Percentiles rank a stretch among this genome's conserved stretches.
Conservation (phyloP, 345 rosid genomes). For the Erodium maritimum region DNA sequence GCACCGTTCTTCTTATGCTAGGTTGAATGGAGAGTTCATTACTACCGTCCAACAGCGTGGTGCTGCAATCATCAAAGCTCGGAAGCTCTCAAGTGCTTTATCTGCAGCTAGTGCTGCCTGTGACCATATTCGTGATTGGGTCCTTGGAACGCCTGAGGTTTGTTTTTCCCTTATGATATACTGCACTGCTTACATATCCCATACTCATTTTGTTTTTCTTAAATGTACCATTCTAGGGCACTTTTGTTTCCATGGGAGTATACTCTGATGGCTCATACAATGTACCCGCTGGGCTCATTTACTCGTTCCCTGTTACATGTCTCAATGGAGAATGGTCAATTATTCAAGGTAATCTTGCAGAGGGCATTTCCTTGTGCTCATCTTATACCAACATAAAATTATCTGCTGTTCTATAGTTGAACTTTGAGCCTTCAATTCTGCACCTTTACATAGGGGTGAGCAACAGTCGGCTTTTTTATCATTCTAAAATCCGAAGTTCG, state of each 20-base stretch:
- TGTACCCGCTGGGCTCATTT: conserved; percentile 88
- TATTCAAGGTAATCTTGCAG: conserved; percentile 52
- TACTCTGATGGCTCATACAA: conserved; percentile 96
- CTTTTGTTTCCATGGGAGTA: conserved; percentile 98
- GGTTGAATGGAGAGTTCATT: conserved; percentile 85
- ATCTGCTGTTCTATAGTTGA: too few relatives aligned
- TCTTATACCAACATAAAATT: too few relatives aligned
- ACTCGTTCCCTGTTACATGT: conserved; percentile 94
- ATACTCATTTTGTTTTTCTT: background rate
- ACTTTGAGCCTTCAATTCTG: too few relatives aligned
- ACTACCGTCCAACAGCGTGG: conserved; percentile 94
- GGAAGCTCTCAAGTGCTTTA: conserved; percentile 90
- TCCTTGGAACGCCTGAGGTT: conserved; percentile 98
- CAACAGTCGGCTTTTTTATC: too few relatives aligned
- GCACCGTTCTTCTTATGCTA: conserved; percentile 10
- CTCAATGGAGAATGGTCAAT: conserved; percentile 80
- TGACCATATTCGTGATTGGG: conserved; percentile 99
- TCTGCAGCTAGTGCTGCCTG: conserved; percentile 99
- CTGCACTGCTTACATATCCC: background rate
- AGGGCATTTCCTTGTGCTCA: too few relatives aligned
- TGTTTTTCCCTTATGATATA: background rate
- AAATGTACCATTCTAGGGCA: conserved; percentile 38
- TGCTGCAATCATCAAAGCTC: conserved; percentile 96
- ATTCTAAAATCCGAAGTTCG: too few relatives aligned
- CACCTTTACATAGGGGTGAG: too few relatives aligned